A percentile compares a stretch with the other conserved stretches of the same genome.
phyloP scores from a whole-genome alignment of 192 early-diverging fungal genomes.

The Entrophospora sp. region DNA sequence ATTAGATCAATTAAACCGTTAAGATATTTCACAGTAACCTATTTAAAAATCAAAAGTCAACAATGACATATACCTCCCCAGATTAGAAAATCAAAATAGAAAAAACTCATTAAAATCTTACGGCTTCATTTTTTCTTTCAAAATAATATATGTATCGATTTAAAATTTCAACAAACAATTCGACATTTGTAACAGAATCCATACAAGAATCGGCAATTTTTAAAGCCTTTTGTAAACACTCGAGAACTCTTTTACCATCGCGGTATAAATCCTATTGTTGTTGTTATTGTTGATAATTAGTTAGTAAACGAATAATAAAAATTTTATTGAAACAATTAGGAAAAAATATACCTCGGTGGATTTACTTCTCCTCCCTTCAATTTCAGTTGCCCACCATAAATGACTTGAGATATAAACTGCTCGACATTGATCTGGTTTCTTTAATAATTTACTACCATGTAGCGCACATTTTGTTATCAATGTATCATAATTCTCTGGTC shows the following conservation, averaged over 20 bases:
- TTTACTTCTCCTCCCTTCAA: conserved; percentile 34
- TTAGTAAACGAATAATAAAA: no score
- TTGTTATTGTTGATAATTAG: no score
- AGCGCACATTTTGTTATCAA: conserved; percentile 85
- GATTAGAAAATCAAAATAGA: not conserved
- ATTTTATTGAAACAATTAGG: no score
- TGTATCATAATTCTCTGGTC: conserved; percentile 89
- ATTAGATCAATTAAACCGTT: conserved; percentile 93
- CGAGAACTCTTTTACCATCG: conserved; percentile 83
- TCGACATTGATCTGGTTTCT: conserved; percentile 92
- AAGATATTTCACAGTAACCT: conserved; percentile 87
- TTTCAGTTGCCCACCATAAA: conserved; percentile 83
- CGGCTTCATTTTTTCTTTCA: conserved; percentile 81
- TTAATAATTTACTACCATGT: conserved; percentile 83
- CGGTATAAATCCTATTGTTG: conserved; percentile 54
- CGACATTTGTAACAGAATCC: conserved; percentile 81
- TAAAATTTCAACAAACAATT: conserved; percentile 95
- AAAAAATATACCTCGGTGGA: not conserved
- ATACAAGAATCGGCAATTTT: conserved; percentile 92
- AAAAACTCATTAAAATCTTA: conserved; percentile 31
- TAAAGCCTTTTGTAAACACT: conserved; percentile 88
- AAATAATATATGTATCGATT: conserved; percentile 94
- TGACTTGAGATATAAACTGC: conserved; percentile 75
- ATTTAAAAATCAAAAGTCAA: not conserved
- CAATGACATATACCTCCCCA: no score